phyloP scores from a whole-genome alignment of 2,329 filamentous ascomycete genomes.

The Chaetomiaceae sp. region DNA sequence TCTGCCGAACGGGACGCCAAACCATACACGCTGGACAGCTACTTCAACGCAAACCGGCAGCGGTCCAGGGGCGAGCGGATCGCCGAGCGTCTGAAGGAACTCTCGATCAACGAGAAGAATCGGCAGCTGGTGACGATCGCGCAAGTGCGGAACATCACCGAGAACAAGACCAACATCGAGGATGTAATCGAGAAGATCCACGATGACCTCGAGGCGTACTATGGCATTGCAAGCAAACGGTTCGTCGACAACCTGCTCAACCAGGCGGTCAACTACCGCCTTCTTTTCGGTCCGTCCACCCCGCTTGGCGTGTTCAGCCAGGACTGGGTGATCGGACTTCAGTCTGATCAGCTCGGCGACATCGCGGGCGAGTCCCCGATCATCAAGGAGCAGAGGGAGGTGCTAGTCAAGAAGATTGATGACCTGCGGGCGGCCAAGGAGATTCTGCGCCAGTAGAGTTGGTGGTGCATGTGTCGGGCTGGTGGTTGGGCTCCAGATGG shows the following conservation, averaged over 20 bases:
- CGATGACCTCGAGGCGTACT: conserved; percentile 32
- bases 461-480: no score
- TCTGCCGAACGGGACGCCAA: conserved; percentile 27
- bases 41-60: conserved; percentile 24
- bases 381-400: conserved; percentile 21
- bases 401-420: conserved; percentile 24
- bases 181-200: conserved; percentile 29
- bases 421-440: conserved; percentile 26
- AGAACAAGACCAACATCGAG: conserved; percentile 22
- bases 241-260: conserved; percentile 35
- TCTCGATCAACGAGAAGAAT: background rate
- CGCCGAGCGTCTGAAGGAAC: conserved; percentile 3
- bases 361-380: conserved; percentile 28
- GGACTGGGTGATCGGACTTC: conserved; percentile 30
- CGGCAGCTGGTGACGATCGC: conserved; percentile 9
- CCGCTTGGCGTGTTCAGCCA: conserved; percentile 30
- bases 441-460: conserved; percentile 19
- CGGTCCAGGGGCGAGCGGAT: conserved; percentile 16
- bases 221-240: conserved; percentile 29
- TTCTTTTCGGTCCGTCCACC: conserved; percentile 26
- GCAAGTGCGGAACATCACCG: conserved; percentile 16
- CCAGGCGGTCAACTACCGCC: conserved; percentile 28
- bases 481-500: no score
- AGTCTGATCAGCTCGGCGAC: conserved; percentile 21
- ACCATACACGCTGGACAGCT: conserved; percentile 30